Evolutionary conservation across 176 grass and related monocot species (phyloP).

Genomic region (Oryza meridionalis): DNA sequence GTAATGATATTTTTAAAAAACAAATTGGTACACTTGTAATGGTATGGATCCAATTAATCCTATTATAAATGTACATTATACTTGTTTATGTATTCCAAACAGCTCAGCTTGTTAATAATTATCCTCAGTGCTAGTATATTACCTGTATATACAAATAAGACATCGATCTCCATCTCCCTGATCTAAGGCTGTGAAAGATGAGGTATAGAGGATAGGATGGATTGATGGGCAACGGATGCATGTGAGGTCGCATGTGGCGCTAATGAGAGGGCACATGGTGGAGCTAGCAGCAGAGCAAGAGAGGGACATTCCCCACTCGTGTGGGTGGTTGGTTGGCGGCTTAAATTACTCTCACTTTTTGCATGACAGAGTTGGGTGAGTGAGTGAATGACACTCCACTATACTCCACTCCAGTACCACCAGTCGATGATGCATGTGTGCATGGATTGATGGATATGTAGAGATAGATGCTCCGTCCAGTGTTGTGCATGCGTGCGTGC

Average conservation of each 20-base stretch:
- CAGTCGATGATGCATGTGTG: neutral
- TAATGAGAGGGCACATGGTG: neutral
- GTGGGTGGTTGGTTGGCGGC: neutral
- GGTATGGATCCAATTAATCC: too few species aligned
- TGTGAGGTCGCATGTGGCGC: conserved; percentile 12
- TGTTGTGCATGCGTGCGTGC: neutral
- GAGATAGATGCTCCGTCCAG: neutral
- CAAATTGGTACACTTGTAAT: too few species aligned
- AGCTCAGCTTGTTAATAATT: too few species aligned
- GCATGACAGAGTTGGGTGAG: neutral
- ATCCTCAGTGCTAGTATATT: too few species aligned
- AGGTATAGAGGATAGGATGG: neutral
- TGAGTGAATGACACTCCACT: neutral
- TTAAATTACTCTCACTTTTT: neutral
- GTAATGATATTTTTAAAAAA: too few species aligned
- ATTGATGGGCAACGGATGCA: neutral
- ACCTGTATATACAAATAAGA: neutral
- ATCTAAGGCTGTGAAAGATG: neutral
- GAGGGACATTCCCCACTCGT: conserved; percentile 29
- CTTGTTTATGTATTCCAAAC: too few species aligned
- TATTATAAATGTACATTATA: too few species aligned
- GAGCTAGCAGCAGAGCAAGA: neutral
- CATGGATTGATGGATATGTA: neutral
- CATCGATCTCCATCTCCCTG: neutral
- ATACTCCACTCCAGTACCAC: too few species aligned